phyloP scores from a whole-genome alignment of 2,329 filamentous ascomycete genomes.

The Dothistroma pini region DNA sequence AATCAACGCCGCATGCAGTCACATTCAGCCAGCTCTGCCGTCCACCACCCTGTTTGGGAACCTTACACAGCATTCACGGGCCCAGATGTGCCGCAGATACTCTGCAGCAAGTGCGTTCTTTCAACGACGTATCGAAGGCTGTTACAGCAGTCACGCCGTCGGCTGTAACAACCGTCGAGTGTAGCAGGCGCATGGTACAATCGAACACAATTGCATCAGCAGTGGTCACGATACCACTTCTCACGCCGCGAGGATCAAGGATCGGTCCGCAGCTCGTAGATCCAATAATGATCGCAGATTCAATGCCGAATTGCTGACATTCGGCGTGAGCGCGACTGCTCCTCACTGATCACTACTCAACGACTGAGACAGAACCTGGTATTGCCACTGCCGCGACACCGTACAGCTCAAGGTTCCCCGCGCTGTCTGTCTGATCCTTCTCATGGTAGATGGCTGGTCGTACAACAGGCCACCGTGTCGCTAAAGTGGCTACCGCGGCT shows the following conservation, averaged over 20 bases:
- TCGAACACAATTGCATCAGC: conserved; percentile 1
- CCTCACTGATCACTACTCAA: not conserved
- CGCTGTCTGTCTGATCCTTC: not conserved
- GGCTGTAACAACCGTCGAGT: not conserved
- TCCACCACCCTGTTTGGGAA: not conserved
- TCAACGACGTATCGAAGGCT: not conserved
- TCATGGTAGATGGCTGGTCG: not conserved
- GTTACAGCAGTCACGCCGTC: not conserved
- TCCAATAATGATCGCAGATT: not conserved
- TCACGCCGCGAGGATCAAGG: not conserved
- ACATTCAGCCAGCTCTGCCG: conserved; percentile 6
- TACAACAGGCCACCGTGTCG: not conserved
- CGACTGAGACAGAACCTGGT: not conserved
- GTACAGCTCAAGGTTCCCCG: conserved; percentile 8
- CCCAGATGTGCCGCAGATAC: not conserved
- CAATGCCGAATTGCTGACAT: not conserved
- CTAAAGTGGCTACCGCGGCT: not conserved
- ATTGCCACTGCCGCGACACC: not conserved
- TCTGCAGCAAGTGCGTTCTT: not conserved
- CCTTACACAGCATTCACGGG: not conserved
- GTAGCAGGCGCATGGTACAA: not conserved
- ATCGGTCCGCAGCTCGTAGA: not conserved
- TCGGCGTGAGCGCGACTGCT: not conserved
- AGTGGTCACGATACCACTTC: not conserved
- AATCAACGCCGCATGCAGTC: conserved; percentile 17